Evolutionary conservation across 2,329 filamentous ascomycete genomes (phyloP), one percentile per base, ranked within the genome.

Genomic region (Paraphaeosphaeria sporulosa): DNA sequence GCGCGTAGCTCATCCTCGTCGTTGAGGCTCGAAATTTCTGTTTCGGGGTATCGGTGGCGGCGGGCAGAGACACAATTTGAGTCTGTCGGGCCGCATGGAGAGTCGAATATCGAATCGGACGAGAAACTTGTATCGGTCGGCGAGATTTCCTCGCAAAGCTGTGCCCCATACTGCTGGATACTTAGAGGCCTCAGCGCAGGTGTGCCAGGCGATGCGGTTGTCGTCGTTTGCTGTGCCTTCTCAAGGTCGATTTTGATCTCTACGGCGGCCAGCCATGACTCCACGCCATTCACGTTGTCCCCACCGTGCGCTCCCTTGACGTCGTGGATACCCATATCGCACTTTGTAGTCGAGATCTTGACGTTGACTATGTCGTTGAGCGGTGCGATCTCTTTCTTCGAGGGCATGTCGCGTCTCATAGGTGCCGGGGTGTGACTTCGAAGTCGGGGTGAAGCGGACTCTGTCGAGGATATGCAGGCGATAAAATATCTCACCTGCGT

Each of bases 81-180:
- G 21, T 17, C 13, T 10, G 42, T 12, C 9, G 36, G 21, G 15
- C 47, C 50, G n/a, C n/a, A 30, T 50, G 61, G 64, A 2, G 46
- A 50, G 44, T 71, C 69, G 63, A 74, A 75, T 43, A 75, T 52
- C 23, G 57, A 64, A n/a, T 55, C 15, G 7, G 52, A 47, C 0
- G 70, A 71, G 54, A 72, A 74, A 3, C 54, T 60, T 0, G 71
- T 71, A 19, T 72, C 60, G 1, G 71, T 74, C 8, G 71, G 72
- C 25, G 71, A 75, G 2, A 62, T 12, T 4, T 66, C 60, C 1
- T 65, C 57, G 8, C 19, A 44, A 21, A 44, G 7, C 42, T 44
- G 42, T 21, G 19, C 19, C 12, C 10, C 42, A 8, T 57, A 17
- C 12, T 6, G 27, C 4, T 50, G 10, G 9, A 32, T 15, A 19